Evolutionary conservation across 148 eudicot species (phyloP).

Genomic region (Rhododendron williamsianum): DNA sequence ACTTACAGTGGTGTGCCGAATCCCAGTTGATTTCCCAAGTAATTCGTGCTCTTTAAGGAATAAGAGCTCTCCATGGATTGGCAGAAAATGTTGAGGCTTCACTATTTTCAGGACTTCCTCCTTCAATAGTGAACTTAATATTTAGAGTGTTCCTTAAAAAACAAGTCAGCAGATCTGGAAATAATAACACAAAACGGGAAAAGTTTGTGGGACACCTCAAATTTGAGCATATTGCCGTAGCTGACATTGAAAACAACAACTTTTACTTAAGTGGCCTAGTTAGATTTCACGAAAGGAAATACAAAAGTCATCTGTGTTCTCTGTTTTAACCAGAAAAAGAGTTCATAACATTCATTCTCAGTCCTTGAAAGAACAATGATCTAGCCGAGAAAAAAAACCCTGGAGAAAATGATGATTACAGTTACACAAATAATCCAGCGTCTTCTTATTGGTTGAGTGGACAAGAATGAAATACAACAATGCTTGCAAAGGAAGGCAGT

Average conservation of each 20-base stretch:
- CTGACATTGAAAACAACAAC: neutral
- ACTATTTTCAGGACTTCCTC: constrained; percentile 88
- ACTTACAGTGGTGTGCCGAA: constrained; percentile 88
- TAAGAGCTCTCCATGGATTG: constrained; percentile 92
- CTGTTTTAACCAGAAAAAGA: neutral
- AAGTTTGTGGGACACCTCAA: neutral
- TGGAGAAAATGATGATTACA: neutral
- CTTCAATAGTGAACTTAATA: constrained; percentile 34
- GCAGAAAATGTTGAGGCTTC: constrained; percentile 97
- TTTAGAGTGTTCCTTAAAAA: neutral
- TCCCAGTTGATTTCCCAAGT: constrained; percentile 90
- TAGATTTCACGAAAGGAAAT: neutral
- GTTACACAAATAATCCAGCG: neutral
- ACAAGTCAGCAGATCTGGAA: neutral
- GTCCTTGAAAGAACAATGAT: neutral
- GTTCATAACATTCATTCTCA: neutral
- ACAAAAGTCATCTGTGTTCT: neutral
- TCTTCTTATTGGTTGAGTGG: neutral
- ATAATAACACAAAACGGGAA: neutral
- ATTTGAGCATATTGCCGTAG: neutral
- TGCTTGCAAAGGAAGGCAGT: neutral
- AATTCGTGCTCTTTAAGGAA: constrained; percentile 95
- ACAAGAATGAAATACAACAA: neutral
- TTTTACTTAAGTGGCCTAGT: neutral
- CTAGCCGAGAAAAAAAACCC: neutral